Evolutionary conservation across 1,139 yeast genomes (phyloP), one percentile per base, ranked within the genome.

Genomic region (Diutina neorugosa): DNA sequence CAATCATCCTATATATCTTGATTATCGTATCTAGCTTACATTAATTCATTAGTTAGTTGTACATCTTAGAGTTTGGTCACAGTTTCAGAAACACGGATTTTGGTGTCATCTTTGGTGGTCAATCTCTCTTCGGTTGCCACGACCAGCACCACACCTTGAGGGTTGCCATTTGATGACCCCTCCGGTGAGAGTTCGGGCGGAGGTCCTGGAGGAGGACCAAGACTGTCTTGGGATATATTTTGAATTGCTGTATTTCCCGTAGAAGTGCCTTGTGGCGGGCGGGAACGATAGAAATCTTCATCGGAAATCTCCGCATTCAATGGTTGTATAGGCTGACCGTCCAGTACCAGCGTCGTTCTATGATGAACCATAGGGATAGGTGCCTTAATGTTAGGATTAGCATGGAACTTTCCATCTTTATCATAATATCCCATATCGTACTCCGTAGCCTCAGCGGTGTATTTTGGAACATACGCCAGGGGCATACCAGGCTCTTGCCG

Each of bases 361-460:
- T 18, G 19, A 27, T 46, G 50, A 4, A 27, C 50, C 40, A 11
- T 4, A 16, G 50, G 50, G 20, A 16, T 14, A 5, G 62, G 60
- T 16, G 57, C 57, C 54, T 63, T 64, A 4, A 64, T 60, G 51
- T 63, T 62, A 1, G 67, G 70, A 56, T 62, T 74, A 6, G 73
- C 69, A 58, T 66, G 76, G 57, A 77, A 80, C 19, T 65, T 76
- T 1, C 96, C 96, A 50, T 75, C 68, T 42, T 70, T 70, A 66
- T 88, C 96, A 62, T 88, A 90, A 65, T 79, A 86, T 0, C 96
- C 96, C 65, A 86, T 80, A 63, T 89, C 96, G 53, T 78, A 74
- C 40, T 82, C 87, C 57, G 80, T 81, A 1, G 86, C 81, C 43
- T 75, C 72, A 16, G 76, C 86, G 0, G 88, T 77, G 59, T 86